A percentile compares a stretch with the other conserved stretches of the same genome.
Evolutionary conservation across 208 protist species (phyloP).

Genomic region (Leishmania amazonensis): DNA sequence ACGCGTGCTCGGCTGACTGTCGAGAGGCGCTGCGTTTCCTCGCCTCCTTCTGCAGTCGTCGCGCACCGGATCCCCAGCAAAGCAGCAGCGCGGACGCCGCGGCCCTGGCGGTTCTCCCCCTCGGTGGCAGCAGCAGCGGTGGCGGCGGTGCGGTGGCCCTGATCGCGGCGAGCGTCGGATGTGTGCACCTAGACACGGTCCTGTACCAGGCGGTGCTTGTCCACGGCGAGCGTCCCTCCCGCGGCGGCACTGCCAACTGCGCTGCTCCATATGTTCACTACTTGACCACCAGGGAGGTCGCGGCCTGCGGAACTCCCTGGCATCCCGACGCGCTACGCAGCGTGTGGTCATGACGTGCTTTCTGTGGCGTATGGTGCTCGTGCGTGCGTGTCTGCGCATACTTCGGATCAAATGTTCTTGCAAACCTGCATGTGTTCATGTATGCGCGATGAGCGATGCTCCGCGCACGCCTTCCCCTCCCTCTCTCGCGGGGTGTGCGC

Average conservation of each 20-base stretch:
- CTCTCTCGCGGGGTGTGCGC: neutral
- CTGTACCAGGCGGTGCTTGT: conserved; percentile 4
- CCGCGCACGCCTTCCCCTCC: neutral
- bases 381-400: neutral
- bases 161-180: neutral
- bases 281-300: neutral
- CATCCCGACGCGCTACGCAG: neutral
- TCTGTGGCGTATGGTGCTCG: neutral
- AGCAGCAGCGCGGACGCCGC: neutral
- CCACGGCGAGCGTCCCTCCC: neutral
- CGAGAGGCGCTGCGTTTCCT: conserved; percentile 1
- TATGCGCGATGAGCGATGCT: neutral
- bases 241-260: neutral
- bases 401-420: neutral
- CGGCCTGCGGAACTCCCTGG: conserved; percentile 3
- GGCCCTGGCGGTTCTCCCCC: conserved; percentile 5
- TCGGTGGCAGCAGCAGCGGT: neutral
- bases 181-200: neutral
- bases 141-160: conserved; percentile 2
- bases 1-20: neutral
- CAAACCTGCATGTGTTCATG: neutral
- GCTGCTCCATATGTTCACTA: neutral
- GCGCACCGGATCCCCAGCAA: neutral
- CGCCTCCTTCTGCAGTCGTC: neutral
- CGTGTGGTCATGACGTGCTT: conserved; percentile 1